Base-by-base conservation (phyloP, 352 stramenopile genomes). In the Hyaloperonospora arabidopsidis region DNA sequence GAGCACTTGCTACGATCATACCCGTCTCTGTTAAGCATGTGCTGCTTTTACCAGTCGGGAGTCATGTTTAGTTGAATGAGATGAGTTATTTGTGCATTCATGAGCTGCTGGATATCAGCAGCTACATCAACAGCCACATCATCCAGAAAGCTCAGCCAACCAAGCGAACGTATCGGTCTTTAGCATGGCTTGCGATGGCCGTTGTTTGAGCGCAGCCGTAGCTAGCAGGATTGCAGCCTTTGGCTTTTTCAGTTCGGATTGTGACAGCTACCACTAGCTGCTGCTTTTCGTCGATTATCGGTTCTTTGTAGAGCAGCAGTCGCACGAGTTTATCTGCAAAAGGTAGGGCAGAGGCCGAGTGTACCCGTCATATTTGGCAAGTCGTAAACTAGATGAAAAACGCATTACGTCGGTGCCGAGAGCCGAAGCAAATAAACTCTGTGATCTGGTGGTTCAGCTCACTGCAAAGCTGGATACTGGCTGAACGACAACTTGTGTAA, bases 1-100 rank as follows among this genome's bases (percentile, higher is more conserved):
- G 11, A 93, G 54, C 23, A 77, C 73, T 66, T 93, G 83, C 83
- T 79, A 91, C 23, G 75, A 82, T 17, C 83, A 77, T 18, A 93
- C 15, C 74, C 77, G 40, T 90, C 76, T 46, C 79, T 90, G 64
- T 90, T 86, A 34, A 90, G 61, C 83, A 91, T 93, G 52, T 90
- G 79, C 52, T 85, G 79, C 65, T 82, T 87, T n/a, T 74, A 56
- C 68, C 68, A 82, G n/a, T 89, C 83, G 2, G 72, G 67, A 5
- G 59, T 74, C 36, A 75, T 57, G 18, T 87, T 82, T 15, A 79
- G 67, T 40, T 59, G 47, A 7, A 93, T 40, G 17, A 89, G 52
- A 13, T 34, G 53, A 25, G 52, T 29, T n/a, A 84, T 48, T 4
- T 85, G 47, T 3, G 51, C 39, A 22, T 76, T 45, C 53, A 85